Evolutionary conservation across 2,329 filamentous ascomycete species (phyloP), one percentile per base, ranked within the genome.

Genomic region (Penicillium fuscoglaucum): DNA sequence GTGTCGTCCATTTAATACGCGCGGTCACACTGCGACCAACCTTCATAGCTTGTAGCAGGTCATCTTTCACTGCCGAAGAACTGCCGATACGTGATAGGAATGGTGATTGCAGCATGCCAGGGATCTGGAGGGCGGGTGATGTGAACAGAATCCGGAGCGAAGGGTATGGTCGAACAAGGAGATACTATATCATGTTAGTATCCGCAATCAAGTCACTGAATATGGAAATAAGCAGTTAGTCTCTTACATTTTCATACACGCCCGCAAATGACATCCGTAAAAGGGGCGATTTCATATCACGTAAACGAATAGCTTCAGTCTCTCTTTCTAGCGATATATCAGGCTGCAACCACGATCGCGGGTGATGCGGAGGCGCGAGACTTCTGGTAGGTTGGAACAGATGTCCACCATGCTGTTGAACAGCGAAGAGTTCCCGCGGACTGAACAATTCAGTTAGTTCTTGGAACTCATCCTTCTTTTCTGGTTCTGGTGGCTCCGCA

Each of bases 1-100:
- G 77, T 46, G 79, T 81, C 1, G 90, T 75, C 90, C 89, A 93
- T 52, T 84, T 83, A 15, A 93, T 83, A 69, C 90, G 90, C 4
- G 88, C 88, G 1, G 89, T 92, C 6, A 92, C 86, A 47, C 88
- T 87, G 45, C 85, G 83, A 0, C 88, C 88, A 65, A 87, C 83
- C 6, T 83, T 82, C 24, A 93, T 82, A 0, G 89, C 88, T n/a
- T 79, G 75, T 19, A 77, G 72, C 5, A 86, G 75, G 37, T 84
- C 82, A 15, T 82, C 77, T 29, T 82, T 80, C 3, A 85, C 81
- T 12, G 82, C 77, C 4, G 74, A 70, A 39, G 78, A 80, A 54
- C 83, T 83, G 19, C 76, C 76, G 28, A 78, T 78, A 10, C 73
- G 74, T 19, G 73, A 72, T 39, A 78, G 62, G 64, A 78, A 83